Conservation (phyloP, 352 stramenopile species). For the Pythium phragmiticola region DNA sequence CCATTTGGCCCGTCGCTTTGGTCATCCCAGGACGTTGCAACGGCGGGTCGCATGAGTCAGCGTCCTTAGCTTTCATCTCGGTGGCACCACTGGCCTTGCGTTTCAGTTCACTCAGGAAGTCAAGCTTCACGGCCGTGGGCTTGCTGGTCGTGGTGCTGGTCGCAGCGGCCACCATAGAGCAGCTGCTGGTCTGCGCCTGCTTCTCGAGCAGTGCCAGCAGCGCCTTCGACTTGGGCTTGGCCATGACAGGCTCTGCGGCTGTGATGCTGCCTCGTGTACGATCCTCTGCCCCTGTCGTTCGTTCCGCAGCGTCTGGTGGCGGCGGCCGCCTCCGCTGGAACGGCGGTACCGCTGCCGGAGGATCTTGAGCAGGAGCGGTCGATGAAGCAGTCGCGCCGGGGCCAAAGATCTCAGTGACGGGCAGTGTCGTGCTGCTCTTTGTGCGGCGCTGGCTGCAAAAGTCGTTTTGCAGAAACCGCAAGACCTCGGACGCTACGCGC, state of each 20-base stretch:
- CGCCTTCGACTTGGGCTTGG: constrained; percentile 30
- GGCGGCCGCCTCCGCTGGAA: constrained; percentile 6
- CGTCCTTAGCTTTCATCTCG: neutral
- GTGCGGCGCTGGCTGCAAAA: constrained; percentile 50
- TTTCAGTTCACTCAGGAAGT: constrained; percentile 22
- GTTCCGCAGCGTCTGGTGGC: constrained; percentile 5
- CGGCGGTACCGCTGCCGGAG: neutral
- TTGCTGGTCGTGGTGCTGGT: neutral
- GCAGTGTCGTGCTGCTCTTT: constrained; percentile 18
- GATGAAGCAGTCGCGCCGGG: neutral
- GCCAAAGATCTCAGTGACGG: constrained; percentile 11
- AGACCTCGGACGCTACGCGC: constrained; percentile 56
- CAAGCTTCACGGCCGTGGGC: neutral
- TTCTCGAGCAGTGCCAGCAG: constrained; percentile 19
- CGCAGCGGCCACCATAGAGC: neutral
- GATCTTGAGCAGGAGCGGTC: neutral
- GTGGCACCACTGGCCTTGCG: neutral
- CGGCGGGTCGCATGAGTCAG: neutral
- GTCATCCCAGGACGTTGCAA: neutral
- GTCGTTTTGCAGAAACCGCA: constrained; percentile 69
- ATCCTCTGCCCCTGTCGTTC: neutral
- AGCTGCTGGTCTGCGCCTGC: constrained; percentile 3
- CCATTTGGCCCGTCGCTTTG: constrained; percentile 1
- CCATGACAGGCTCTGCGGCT: constrained; percentile 12
- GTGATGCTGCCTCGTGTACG: neutral